phyloP scores from a whole-genome alignment of 2,329 filamentous ascomycete genomes.

The Scytalidium lignicola region DNA sequence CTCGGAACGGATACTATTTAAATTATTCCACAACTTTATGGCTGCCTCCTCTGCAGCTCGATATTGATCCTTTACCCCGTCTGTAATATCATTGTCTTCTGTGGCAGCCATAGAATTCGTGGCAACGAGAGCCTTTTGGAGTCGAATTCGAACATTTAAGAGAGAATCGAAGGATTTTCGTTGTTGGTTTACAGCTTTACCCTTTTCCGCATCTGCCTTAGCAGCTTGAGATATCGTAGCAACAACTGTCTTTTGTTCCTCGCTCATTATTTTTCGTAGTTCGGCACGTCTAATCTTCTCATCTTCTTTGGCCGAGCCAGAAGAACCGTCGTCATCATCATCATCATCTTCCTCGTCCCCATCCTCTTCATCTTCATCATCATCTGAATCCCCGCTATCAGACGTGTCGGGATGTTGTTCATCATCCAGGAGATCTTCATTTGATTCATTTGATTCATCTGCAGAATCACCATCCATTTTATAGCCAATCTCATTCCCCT shows the following conservation, averaged over 20 bases:
- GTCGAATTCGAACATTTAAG: constrained; percentile 82
- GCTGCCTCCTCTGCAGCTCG: constrained; percentile 81
- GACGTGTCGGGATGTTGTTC: constrained; percentile 26
- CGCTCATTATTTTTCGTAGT: constrained; percentile 61
- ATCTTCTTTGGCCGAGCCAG: constrained; percentile 19
- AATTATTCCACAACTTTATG: constrained; percentile 75
- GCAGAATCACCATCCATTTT: constrained; percentile 15
- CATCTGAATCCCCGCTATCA: constrained; percentile 29
- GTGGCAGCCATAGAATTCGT: constrained; percentile 65
- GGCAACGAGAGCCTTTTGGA: constrained; percentile 85
- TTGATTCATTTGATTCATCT: constrained; percentile 22
- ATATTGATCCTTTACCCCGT: constrained; percentile 44
- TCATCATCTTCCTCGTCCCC: constrained; percentile 31
- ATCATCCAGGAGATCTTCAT: constrained; percentile 27
- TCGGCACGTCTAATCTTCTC: constrained; percentile 43
- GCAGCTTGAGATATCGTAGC: constrained; percentile 57
- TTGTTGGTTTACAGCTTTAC: constrained; percentile 79
- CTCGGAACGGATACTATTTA: constrained; percentile 63
- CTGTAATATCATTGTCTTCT: constrained; percentile 36
- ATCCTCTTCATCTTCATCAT: constrained; percentile 22
- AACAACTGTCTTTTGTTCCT: constrained; percentile 62
- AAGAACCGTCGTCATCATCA: constrained; percentile 26
- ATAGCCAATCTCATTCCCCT: constrained; percentile 23
- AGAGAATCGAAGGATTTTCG: constrained; percentile 81
- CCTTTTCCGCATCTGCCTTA: constrained; percentile 77